Conservation (phyloP, 2,329 filamentous ascomycete species). For the Neophaeococcomyces aloes region DNA sequence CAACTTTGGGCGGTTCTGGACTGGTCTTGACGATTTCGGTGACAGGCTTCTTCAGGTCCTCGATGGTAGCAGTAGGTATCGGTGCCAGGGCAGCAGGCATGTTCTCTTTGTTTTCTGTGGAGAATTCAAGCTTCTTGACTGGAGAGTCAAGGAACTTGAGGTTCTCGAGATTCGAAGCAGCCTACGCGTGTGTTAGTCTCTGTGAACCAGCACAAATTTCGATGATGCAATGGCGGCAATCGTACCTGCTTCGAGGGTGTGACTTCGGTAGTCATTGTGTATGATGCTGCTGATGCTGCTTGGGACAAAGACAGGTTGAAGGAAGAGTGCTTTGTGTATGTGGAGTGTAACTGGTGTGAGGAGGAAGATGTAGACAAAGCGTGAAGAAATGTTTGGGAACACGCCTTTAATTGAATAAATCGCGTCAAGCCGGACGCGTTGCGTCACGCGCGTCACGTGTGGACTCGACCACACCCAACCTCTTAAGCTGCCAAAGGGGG, state of each 20-base stretch:
- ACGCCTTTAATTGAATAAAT: conserved; percentile 8
- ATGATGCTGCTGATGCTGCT: conserved; percentile 13
- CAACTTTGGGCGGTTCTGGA: conserved; percentile 33
- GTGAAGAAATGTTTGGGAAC: neutral
- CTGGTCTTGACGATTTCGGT: conserved; percentile 35
- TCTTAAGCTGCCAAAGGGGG: too few relatives aligned
- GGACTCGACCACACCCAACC: neutral
- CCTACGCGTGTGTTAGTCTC: conserved; percentile 47
- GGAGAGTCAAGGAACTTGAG: conserved; percentile 85
- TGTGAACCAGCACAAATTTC: conserved; percentile 24
- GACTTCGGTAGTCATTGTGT: conserved; percentile 64
- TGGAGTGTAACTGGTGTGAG: conserved; percentile 6
- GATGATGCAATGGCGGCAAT: conserved; percentile 30
- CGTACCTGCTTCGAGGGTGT: conserved; percentile 64
- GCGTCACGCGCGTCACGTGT: conserved; percentile 5
- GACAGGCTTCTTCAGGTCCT: conserved; percentile 48
- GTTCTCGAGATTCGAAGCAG: conserved; percentile 72
- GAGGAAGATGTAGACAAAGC: conserved; percentile 12
- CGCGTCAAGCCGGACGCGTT: conserved; percentile 3
- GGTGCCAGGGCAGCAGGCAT: conserved; percentile 42
- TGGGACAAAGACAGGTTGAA: conserved; percentile 9
- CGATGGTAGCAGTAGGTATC: conserved; percentile 40
- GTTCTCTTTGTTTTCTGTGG: conserved; percentile 68
- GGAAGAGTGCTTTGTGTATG: conserved; percentile 16
- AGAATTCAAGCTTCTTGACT: conserved; percentile 77